Base-by-base conservation (phyloP, 257 asterid genomes). In the Solanum pinnatisectum region DNA sequence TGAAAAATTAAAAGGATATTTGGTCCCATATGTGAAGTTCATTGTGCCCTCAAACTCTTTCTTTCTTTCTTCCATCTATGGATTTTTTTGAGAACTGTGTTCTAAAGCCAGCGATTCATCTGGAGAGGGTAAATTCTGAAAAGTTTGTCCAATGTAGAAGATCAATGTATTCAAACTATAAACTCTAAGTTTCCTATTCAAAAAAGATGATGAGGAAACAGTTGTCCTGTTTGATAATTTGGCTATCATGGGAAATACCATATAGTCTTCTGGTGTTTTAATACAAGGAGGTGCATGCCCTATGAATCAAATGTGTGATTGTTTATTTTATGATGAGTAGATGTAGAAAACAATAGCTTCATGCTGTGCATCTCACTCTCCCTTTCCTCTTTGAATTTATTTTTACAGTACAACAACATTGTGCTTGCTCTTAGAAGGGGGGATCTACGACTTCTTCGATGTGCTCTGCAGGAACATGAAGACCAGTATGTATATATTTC, bases 371-470 rank as follows among this genome's bases (percentile, higher is more conserved):
- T 86, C 83, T 86, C 18, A 85, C 81, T 37, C 82, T 37, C 77
- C 25, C 42, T 42, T 67, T 37, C 74, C 23, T 40, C 27, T 36
- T 85, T 40, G 74, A 85, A 32, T 30, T 16, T 44, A 12, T 40
- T 86, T 27, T 76, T 90, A 92, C 95, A 96, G 99, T 97, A 97
- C 89, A 73, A 91, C 87, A 92, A 95, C 85, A 93, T 96, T 83
- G 96, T 95, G 89, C 95, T 95, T 90, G 94, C 99, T 87, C 96
- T 96, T 71, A 95, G 84, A 92, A 93, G 98, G 91, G 99, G 99
- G 12, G 99, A 96, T 93, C 98, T 97, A 90, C 96, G 96, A 87
- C 99, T 97, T 87, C 92, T 97, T 88, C 92, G 97, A 86, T 93
- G 91, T 85, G 98, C 98, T 85, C 98, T 96, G 74, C 94, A 94